Evolutionary conservation across 2,329 filamentous ascomycete species (phyloP), one percentile per base, ranked within the genome.

Genomic region (Hirsutella rhossiliensis): DNA sequence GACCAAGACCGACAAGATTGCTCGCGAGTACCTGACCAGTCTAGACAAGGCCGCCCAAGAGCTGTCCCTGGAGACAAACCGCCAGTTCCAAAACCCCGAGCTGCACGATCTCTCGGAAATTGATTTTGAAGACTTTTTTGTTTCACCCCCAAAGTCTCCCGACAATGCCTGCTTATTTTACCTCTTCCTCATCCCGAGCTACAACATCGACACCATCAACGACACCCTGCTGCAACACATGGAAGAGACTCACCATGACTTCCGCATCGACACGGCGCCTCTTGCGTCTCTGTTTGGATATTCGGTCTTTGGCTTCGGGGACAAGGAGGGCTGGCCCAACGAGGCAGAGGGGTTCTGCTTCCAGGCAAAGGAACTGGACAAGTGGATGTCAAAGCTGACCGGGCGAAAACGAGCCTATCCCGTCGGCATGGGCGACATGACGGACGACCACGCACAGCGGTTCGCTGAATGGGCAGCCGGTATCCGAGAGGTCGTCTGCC

Each of bases 351-450:
- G 90, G 0, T 98, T 89, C 64, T 96, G 90, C 60, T 88, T 87
- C 49, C 90, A 97, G 60, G 90, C 90, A 2, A 85, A 82, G 56
- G 82, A 95, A 52, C 72, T 94, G 3, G 90, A 98, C 60, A 88
- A 80, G 59, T 97, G 92, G 90, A 86, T 98, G 84, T 88, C 90
- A n/a, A 94, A 88, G 59, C 66, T 98, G 55, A 95, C 89, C 0
- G 82, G 78, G 2, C 77, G 83, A 48, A 95, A 90, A 65, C 75
- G 89, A 57, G 89, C 87, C 1, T 97, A 84, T 55, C 90, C 90
- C 0, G 69, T 97, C 7, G 92, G 92, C 5, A 82, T 90, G 72
- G 87, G 84, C 3, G 88, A 97, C 62, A 76, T 84, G 45, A 94
- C 88, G 63, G 72, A 66, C n/a, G 84, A 92, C 58, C 77, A 80